phyloP scores from a whole-genome alignment of 257 asterid species.

The Rubia yunnanensis region DNA sequence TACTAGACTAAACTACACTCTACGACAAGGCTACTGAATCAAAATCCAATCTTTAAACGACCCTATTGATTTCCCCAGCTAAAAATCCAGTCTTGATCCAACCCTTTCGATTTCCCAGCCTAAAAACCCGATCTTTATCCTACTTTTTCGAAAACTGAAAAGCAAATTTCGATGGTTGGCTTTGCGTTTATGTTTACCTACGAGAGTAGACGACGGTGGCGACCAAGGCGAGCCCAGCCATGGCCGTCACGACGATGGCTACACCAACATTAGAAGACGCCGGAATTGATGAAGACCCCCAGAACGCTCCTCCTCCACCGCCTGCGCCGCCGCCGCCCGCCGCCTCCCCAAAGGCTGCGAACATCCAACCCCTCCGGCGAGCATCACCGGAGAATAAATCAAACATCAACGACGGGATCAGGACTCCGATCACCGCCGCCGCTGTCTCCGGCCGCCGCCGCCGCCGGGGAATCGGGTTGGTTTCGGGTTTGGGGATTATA shows the following conservation, averaged over 20 bases:
- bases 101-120: background rate
- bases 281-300: conserved; percentile 21
- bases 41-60: background rate
- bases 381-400: conserved; percentile 47
- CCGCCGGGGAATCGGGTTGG: conserved; percentile 7
- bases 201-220: conserved; percentile 62
- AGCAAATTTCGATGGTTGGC: background rate
- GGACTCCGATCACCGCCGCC: conserved; percentile 10
- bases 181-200: conserved; percentile 29
- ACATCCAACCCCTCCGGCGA: conserved; percentile 34
- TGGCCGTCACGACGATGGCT: conserved; percentile 67
- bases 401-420: conserved; percentile 29
- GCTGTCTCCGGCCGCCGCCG: conserved; percentile 17
- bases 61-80: background rate
- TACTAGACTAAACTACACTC: background rate
- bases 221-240: conserved; percentile 69
- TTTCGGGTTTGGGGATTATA: background rate
- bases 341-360: conserved; percentile 42
- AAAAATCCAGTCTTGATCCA: background rate
- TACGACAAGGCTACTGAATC: background rate
- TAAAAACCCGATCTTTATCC: background rate
- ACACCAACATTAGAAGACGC: conserved; percentile 48
- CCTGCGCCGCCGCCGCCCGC: conserved; percentile 27
- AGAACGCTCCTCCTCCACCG: conserved; percentile 18
- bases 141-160: background rate